phyloP scores from a whole-genome alignment of 106 monocot genomes.

The Apostasia shenzhenica region DNA sequence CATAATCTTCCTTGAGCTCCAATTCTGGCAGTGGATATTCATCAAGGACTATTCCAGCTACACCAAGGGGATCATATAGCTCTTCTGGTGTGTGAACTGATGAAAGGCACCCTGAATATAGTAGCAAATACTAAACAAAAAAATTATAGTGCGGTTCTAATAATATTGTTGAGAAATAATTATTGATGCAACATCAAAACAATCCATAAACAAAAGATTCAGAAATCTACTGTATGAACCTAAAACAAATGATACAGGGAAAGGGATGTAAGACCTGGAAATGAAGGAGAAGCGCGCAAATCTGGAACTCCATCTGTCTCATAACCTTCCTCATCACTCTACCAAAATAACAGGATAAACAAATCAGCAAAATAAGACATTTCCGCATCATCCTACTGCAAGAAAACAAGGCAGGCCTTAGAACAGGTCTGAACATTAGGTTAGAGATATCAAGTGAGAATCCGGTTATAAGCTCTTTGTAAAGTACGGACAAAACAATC shows the following conservation, averaged over 20 bases:
- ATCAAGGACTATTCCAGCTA: not conserved
- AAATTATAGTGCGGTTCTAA: too few relatives aligned
- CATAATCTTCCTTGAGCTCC: not conserved
- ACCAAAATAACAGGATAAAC: too few relatives aligned
- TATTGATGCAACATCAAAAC: not conserved
- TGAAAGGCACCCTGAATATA: slow-evolving; percentile 1
- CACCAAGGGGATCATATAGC: not conserved
- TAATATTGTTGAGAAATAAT: too few relatives aligned
- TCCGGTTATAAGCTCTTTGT: too few relatives aligned
- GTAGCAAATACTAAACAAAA: not conserved
- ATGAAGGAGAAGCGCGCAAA: not conserved
- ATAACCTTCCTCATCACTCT: slow-evolving; percentile 7
- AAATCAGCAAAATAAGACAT: too few relatives aligned
- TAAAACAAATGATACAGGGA: not conserved
- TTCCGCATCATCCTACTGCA: too few relatives aligned
- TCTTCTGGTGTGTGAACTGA: not conserved
- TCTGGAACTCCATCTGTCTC: not conserved
- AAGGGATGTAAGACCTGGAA: not conserved
- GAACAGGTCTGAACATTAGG: too few relatives aligned
- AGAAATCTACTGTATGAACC: not conserved
- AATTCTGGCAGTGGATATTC: slow-evolving; percentile 4
- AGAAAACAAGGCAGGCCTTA: too few relatives aligned
- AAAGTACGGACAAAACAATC: too few relatives aligned
- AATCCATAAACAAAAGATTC: not conserved
- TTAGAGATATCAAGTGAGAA: too few relatives aligned